Base-by-base conservation (phyloP, 108 stramenopile genomes). In the Fistulifera solaris region DNA sequence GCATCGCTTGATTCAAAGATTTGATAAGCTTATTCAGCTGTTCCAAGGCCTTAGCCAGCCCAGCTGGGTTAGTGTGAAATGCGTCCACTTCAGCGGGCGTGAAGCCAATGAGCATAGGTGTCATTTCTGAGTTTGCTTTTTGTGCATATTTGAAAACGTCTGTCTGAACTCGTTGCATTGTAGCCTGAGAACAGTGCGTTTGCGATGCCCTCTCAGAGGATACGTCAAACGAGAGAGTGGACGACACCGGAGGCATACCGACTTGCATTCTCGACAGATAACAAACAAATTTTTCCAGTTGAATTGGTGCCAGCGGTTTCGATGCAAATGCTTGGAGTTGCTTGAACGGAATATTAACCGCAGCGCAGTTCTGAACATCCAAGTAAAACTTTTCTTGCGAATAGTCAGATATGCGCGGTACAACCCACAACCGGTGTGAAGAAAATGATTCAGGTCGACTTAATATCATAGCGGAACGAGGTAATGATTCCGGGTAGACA, bases 101-200 rank as follows among this genome's bases (percentile, higher is more conserved):
- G 49, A 93, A 93, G 10, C 91, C 91, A 60, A 89, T 85, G 25
- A 93, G 68, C 17, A 70, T 83, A 0, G 91, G 83, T 1, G 74
- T 76, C 48, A 68, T 84, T 48, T 88, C 85, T 13, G 79, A 70
- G 64, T 94, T 94, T 31, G 78, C 67, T 35, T 77, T 71, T 41
- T 80, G 58, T 0, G 89, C 77, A 60, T 89, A 90, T 46, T 89
- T 88, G 26, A 71, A 57, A 7, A 89, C 76, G 56, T 94, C 93
- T 2, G 82, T 63, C 15, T 72, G 57, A 13, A 94, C 81, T 11
- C 93, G 72, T 31, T 83, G 76, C 52, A 86, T 82, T 14, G 93
- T 94, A 13, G 88, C 86, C 58, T 89, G 85, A 1, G 87, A 89
- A 52, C 89, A 90, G 57, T 94, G 93, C 10, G 93, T 91, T 47